Percentiles rank a stretch among this genome's conserved stretches.
Evolutionary conservation across 768 basidiomycete species (phyloP).

Genomic region (Mrakia frigida): DNA sequence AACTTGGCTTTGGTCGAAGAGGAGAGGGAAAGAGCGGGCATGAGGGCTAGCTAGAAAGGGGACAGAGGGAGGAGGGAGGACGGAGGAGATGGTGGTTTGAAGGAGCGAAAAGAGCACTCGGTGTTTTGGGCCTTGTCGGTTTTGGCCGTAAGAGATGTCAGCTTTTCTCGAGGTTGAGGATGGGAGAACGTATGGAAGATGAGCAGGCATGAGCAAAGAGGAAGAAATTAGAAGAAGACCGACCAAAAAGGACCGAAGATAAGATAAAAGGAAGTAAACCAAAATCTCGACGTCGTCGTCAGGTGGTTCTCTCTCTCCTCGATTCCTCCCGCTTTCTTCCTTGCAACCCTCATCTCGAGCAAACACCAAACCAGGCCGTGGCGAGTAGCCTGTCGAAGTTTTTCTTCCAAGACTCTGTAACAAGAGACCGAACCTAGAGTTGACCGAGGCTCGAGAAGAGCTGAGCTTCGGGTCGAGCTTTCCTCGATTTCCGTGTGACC

Average conservation of each 20-base stretch:
- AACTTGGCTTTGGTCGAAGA: constrained; percentile 3
- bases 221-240: not conserved
- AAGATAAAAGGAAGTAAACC: too few species aligned
- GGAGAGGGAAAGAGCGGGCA: not conserved
- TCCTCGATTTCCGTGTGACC: too few species aligned
- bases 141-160: not conserved
- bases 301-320: too few species aligned
- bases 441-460: not conserved
- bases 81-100: too few species aligned
- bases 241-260: not conserved
- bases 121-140: not conserved
- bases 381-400: too few species aligned
- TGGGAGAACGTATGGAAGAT: not conserved
- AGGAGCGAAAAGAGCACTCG: not conserved
- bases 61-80: not conserved
- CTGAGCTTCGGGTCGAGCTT: not conserved
- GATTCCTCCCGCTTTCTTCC: too few species aligned
- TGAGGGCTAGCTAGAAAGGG: not conserved
- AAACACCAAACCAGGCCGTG: too few species aligned
- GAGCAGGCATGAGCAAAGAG: not conserved
- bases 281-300: too few species aligned
- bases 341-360: too few species aligned
- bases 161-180: not conserved
- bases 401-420: too few species aligned
- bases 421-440: too few species aligned